phyloP scores from a whole-genome alignment of 1,284 basidiomycete genomes.

The Phenoliferia sp. region DNA sequence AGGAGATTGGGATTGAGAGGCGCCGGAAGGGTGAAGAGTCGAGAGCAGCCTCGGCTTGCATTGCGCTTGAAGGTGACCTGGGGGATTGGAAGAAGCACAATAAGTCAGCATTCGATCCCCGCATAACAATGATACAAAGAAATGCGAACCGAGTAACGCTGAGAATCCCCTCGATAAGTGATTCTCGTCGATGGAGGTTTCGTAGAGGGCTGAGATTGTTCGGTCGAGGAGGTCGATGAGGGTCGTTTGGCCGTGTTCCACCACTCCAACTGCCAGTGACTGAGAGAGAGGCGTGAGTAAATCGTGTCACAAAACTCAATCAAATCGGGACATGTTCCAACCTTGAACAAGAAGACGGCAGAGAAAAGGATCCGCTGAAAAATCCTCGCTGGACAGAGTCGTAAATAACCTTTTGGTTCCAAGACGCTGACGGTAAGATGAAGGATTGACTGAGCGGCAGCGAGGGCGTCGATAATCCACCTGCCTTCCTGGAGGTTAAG shows the following conservation, averaged over 20 bases:
- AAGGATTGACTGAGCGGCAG: constrained; percentile 29
- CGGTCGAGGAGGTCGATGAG: constrained; percentile 24
- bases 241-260: constrained; percentile 29
- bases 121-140: too few species aligned
- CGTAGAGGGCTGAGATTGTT: constrained; percentile 21
- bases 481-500: constrained; percentile 32
- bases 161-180: constrained; percentile 29
- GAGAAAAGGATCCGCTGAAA: constrained; percentile 30
- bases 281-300: background rate
- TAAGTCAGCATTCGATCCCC: too few species aligned
- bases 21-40: background rate
- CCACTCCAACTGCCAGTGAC: constrained; percentile 29
- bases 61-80: constrained; percentile 3
- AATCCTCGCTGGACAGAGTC: constrained; percentile 24
- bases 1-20: background rate
- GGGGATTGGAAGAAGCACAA: too few species aligned
- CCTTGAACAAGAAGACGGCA: constrained; percentile 28
- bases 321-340: background rate
- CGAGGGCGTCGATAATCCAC: constrained; percentile 31
- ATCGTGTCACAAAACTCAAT: background rate
- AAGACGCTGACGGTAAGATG: constrained; percentile 26
- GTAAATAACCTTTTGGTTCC: constrained; percentile 25
- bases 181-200: constrained; percentile 19
- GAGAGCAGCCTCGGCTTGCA: background rate
- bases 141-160: constrained; percentile 24